Evolutionary conservation across 257 asterid genomes (phyloP), one percentile per base, ranked within the genome.

Genomic region (Gentiana straminea): DNA sequence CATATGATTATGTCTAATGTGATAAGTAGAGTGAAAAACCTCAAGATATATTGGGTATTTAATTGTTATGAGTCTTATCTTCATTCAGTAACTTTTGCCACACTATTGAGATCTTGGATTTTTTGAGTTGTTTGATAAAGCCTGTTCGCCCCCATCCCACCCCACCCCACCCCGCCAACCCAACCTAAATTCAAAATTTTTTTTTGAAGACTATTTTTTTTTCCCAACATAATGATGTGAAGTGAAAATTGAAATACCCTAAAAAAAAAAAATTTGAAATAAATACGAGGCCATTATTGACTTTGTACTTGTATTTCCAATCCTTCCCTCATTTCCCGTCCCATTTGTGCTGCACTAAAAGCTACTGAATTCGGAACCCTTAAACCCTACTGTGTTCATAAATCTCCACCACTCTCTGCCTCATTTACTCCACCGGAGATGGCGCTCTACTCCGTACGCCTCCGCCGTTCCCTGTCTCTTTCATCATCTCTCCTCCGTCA

Each of bases 401-500:
- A 49, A 35, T 44, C 59, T 58, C 15, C 4, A 45, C 50, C 58
- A 0, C 32, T 4, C 33, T 37, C 7, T 6, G 38, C 41, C 7
- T 43, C 49, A n/a, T 12, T 39, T 32, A 24, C 35, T 2, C 58
- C 53, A 39, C 54, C 66, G 55, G 54, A 51, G 56, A 72, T 72
- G 81, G 78, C 73, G 48, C 45, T 51, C 13, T 57, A 35, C 49
- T 39, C 69, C 5, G 35, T 63, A 7, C 81, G 69, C 48, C 64
- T 76, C 64, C 76, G 78, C 43, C 81, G 81, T 32, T 64, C 71
- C 13, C 34, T 72, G 2, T 48, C 68, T 7, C 48, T 63, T 4
- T 59, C 78, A 15, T 59, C 83, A 34, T 78, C 78, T 62, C 68
- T 73, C 13, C 43, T 63, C 56, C 76, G 69, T 58, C 77, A 52